Base-by-base conservation (phyloP, 1,139 yeast species). In the Hyphopichia burtonii region DNA sequence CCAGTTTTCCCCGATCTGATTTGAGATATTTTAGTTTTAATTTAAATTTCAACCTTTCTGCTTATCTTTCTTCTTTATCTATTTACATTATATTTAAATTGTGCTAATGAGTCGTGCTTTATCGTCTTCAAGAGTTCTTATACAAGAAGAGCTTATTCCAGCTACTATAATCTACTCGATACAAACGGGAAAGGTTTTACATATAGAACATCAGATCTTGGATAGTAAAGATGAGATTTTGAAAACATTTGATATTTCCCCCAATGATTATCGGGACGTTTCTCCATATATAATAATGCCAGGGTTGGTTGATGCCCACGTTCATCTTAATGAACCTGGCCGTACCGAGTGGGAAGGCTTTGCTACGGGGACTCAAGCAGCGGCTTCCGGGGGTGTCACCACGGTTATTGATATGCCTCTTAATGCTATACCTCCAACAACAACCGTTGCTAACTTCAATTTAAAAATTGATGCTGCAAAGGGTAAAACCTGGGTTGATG, bases 261-360 rank as follows among this genome's bases (percentile, higher is more conserved):
- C 74, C 12, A 44, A 53, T 9, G 63, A 72, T 31, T 75, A 69
- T 55, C 59, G 82, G 39, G 71, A 83, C 47, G 82, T 84, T 12
- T 72, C 85, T 9, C 93, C 94, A 0, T 62, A 72, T 20, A 78
- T 78, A 23, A 74, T 91, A 11, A 71, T 91, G 71, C 97, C 98
- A 0, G 98, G 98, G 1, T 71, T 91, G 32, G 96, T 91, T 2
- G 98, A 91, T 58, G 78, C 96, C 9, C 98, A 91, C 61, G 97
- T 90, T 27, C 97, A 90, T 58, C 70, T 90, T 54, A 90, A 90
- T 61, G 97, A 90, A 63, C 97, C 97, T 0, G 96, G 96, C 4
- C 70, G 96, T 52, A 89, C 96, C 0, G 95, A 87, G 47, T 90
- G 96, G 96, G 97, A 90, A 65, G 97, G 96, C 1, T 90, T 90